These are phyloP conservation scores for Candida nemodendra DNA, from an alignment of 805 yeast species.

Conservation along the genomic window DNA sequence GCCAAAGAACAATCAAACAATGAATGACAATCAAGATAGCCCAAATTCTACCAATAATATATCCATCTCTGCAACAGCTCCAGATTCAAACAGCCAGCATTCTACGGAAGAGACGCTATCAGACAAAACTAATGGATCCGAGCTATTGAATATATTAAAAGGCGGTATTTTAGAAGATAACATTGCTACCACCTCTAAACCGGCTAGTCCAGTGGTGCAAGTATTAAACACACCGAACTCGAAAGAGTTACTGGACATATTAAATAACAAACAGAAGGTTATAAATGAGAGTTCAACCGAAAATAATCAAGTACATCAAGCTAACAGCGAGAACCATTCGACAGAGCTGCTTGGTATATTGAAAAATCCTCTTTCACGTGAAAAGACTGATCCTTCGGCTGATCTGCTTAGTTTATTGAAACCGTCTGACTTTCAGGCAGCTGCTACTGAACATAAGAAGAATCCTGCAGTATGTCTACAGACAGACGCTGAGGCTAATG, in stretches of 20 bases:
- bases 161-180: too few relatives aligned
- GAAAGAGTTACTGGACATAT: slow-evolving; percentile 2
- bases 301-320: neutral
- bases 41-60: neutral
- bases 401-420: slow-evolving; percentile 7
- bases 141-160: slow-evolving; percentile 15
- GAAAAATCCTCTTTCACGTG: slow-evolving; percentile 1
- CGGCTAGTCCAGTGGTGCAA: too few relatives aligned
- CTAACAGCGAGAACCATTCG: neutral
- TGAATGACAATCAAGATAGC: slow-evolving; percentile 3
- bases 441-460: too few relatives aligned
- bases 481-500: too few relatives aligned
- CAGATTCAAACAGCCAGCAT: slow-evolving; percentile 2
- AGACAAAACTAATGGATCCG: slow-evolving; percentile 6
- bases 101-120: slow-evolving; percentile 4
- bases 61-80: neutral
- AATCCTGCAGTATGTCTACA: too few relatives aligned
- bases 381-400: slow-evolving; percentile 8
- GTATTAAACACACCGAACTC: too few relatives aligned
- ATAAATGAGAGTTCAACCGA: neutral
- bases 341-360: slow-evolving; percentile 11
- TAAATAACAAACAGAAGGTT: too few relatives aligned
- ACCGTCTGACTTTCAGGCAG: too few relatives aligned
- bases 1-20: slow-evolving; percentile 8
- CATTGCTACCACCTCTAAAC: too few relatives aligned